These are phyloP conservation scores for Gomphus bonarii DNA, from an alignment of 1,284 basidiomycete genomes.

Conservation along the genomic window DNA sequence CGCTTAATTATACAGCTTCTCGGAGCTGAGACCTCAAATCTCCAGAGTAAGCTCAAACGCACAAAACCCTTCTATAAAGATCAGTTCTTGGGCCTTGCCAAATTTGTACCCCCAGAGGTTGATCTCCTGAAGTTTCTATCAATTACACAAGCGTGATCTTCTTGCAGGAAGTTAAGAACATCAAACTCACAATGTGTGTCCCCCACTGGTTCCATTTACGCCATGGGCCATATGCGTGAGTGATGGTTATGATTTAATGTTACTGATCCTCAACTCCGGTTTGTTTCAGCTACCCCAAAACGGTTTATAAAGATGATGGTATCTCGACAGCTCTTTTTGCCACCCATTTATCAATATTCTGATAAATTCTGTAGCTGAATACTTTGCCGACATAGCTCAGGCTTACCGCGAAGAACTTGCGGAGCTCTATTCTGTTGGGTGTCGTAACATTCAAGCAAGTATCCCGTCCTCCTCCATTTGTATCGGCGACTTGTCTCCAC, in stretches of 20 bases:
- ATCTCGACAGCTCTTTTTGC: neutral
- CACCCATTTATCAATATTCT: neutral
- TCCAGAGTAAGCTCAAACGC: constrained; percentile 50
- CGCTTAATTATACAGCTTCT: neutral
- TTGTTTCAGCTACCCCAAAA: constrained; percentile 40
- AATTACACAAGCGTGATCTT: constrained; percentile 6
- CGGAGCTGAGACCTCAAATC: neutral
- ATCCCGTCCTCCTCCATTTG: neutral
- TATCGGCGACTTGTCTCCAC: neutral
- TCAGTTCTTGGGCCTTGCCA: constrained; percentile 50
- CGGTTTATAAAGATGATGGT: constrained; percentile 55
- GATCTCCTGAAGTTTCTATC: neutral
- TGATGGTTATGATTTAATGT: neutral
- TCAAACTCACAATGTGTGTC: constrained; percentile 69
- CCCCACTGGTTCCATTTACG: constrained; percentile 72
- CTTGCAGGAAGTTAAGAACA: constrained; percentile 45
- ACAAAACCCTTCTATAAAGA: constrained; percentile 54
- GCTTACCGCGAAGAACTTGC: constrained; percentile 66
- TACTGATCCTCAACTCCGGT: constrained; percentile 22
- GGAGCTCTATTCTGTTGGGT: constrained; percentile 64
- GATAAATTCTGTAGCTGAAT: constrained; percentile 36
- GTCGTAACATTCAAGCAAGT: constrained; percentile 31
- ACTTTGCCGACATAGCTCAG: constrained; percentile 60
- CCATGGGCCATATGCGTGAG: constrained; percentile 31
- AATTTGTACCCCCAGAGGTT: constrained; percentile 43